Conservation (phyloP, 2,329 filamentous ascomycete genomes). For the Stagonosporopsis vannaccii region DNA sequence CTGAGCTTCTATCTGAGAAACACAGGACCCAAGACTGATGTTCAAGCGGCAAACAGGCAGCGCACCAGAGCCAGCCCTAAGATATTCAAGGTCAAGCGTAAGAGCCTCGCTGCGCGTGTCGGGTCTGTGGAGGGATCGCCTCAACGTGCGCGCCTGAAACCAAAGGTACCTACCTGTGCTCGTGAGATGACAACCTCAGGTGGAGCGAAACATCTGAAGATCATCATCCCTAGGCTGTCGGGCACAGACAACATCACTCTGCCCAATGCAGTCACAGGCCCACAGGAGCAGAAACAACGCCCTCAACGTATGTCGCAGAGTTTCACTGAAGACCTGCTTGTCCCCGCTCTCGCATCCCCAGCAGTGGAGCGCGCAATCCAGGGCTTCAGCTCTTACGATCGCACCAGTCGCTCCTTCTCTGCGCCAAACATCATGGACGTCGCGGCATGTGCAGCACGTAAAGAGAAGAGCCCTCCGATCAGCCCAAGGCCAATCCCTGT, state of each 20-base stretch:
- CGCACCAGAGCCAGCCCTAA: constrained; percentile 30
- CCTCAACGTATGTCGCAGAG: constrained; percentile 27
- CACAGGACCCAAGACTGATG: constrained; percentile 35
- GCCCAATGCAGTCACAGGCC: constrained; percentile 8
- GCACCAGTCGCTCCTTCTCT: constrained; percentile 19
- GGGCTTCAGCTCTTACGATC: constrained; percentile 15
- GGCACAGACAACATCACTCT: constrained; percentile 16
- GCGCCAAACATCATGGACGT: constrained; percentile 16
- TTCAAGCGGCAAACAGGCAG: constrained; percentile 14
- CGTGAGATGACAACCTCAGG: constrained; percentile 38
- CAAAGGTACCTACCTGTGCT: constrained; percentile 33
- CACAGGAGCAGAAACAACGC: constrained; percentile 13
- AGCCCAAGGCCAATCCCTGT: constrained; percentile 28
- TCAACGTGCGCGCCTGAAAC: constrained; percentile 23
- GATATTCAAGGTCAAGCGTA: constrained; percentile 37
- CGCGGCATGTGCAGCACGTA: constrained; percentile 20
- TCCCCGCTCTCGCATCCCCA: constrained; percentile 30
- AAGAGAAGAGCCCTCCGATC: constrained; percentile 24
- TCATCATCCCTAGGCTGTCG: constrained; percentile 33
- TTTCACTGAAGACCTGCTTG: constrained; percentile 41
- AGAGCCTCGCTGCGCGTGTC: constrained; percentile 32
- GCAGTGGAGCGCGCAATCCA: constrained; percentile 18
- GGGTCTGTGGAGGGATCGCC: constrained; percentile 33
- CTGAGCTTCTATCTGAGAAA: constrained; percentile 41
- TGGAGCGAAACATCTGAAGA: constrained; percentile 41